phyloP scores from a whole-genome alignment of 139 green algal genomes.

The Chlorella vulgaris region DNA sequence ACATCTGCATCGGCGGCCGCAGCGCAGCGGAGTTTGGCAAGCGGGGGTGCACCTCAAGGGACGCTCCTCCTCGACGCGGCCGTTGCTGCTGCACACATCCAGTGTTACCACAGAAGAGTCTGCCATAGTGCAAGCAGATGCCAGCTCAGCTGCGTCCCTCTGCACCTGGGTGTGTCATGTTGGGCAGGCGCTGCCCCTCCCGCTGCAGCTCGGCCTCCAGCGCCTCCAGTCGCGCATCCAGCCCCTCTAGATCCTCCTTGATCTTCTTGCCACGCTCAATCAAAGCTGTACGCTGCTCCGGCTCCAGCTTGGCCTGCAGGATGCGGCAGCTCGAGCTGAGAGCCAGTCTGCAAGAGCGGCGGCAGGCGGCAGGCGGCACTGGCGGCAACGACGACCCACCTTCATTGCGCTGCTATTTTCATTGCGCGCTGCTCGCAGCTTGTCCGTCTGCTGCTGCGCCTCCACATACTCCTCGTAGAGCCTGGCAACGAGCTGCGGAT shows the following conservation, averaged over 20 bases:
- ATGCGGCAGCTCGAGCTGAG: no score
- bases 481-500: constrained; percentile 73
- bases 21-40: no score
- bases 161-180: constrained; percentile 90
- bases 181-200: constrained; percentile 93
- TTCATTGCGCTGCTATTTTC: constrained; percentile 92
- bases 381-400: no score
- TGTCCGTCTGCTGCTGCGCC: constrained; percentile 67
- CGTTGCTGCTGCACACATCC: no score
- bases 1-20: constrained; percentile 26
- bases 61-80: no score
- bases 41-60: no score
- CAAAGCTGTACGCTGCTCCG: constrained; percentile 69
- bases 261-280: constrained; percentile 87
- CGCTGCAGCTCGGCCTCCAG: constrained; percentile 83
- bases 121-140: constrained; percentile 11
- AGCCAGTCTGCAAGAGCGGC: no score
- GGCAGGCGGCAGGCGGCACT: not conserved
- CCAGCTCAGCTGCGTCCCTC: not conserved
- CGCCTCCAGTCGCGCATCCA: constrained; percentile 70
- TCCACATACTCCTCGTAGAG: constrained; percentile 87
- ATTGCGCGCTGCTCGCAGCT: constrained; percentile 81
- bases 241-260: constrained; percentile 83
- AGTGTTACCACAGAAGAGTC: not conserved
- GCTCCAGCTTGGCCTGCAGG: constrained; percentile 85